A percentile compares a stretch with the other conserved stretches of the same genome.
These are phyloP conservation scores for Hanseniaspora thailandica DNA, from an alignment of 805 yeast species.

Conservation along the genomic window DNA sequence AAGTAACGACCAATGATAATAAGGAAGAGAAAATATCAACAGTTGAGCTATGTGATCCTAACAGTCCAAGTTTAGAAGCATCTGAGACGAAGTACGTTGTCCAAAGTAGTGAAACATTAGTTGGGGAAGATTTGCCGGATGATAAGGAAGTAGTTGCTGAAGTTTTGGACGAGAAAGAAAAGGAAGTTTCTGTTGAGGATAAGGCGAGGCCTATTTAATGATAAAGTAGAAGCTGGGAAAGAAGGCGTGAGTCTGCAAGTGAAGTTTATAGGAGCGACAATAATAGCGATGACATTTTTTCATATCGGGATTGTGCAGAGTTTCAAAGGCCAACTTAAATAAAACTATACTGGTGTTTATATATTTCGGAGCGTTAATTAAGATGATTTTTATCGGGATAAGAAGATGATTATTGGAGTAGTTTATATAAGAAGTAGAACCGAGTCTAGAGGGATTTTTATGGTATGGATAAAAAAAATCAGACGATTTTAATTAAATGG, in stretches of 20 bases:
- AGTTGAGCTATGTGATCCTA: neutral
- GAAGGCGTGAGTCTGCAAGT: neutral
- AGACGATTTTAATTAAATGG: neutral
- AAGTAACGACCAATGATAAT: neutral
- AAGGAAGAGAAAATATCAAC: neutral
- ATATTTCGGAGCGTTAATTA: neutral
- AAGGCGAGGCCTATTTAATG: slow-evolving; percentile 1
- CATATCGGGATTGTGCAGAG: neutral
- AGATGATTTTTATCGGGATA: neutral
- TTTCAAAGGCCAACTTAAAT: neutral
- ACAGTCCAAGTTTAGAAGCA: neutral
- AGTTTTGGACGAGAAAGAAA: neutral
- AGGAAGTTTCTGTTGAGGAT: too few relatives aligned
- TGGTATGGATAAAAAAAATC: neutral
- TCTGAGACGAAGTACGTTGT: neutral
- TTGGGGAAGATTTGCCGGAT: neutral
- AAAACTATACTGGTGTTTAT: too few relatives aligned
- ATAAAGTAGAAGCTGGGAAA: neutral
- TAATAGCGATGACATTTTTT: neutral
- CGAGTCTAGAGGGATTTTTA: too few relatives aligned
- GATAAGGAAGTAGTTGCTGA: too few relatives aligned
- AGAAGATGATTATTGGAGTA: neutral
- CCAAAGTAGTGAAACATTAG: neutral
- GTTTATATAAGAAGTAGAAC: too few relatives aligned
- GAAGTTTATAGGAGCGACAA: neutral